phyloP scores from a whole-genome alignment of 2,329 filamentous ascomycete genomes.

The Nakataea oryzae region DNA sequence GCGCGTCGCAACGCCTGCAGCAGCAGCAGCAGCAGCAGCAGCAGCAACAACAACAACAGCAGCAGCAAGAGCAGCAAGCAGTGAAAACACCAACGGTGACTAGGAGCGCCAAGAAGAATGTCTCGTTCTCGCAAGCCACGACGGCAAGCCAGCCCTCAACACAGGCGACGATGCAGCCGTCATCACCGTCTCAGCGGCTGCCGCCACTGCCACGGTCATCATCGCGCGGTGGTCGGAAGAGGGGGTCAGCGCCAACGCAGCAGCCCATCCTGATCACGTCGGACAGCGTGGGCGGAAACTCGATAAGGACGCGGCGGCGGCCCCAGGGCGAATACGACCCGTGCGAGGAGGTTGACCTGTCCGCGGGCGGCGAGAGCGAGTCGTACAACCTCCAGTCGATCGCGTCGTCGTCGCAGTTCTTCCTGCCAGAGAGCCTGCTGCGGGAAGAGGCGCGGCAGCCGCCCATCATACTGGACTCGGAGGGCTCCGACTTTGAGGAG shows the following conservation, averaged over 20 bases:
- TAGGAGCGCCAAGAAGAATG: slow-evolving; percentile 4
- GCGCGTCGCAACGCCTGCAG: neutral
- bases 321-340: neutral
- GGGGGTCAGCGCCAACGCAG: slow-evolving; percentile 12
- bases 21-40: slow-evolving; percentile 2
- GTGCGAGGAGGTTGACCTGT: neutral
- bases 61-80: slow-evolving; percentile 2
- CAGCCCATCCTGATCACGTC: slow-evolving; percentile 8
- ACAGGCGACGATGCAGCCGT: slow-evolving; percentile 16
- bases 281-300: slow-evolving; percentile 8
- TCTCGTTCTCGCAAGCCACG: slow-evolving; percentile 32
- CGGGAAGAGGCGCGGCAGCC: slow-evolving; percentile 27
- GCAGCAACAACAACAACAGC: neutral
- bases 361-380: neutral
- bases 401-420: slow-evolving; percentile 33
- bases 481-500: slow-evolving; percentile 14
- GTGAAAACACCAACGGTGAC: neutral
- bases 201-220: slow-evolving; percentile 7
- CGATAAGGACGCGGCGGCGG: neutral
- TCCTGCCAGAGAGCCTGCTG: slow-evolving; percentile 35
- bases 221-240: slow-evolving; percentile 4
- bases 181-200: neutral
- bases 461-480: slow-evolving; percentile 30
- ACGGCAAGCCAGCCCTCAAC: slow-evolving; percentile 27
- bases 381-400: slow-evolving; percentile 9